Evolutionary conservation across 805 yeast genomes (phyloP).

Genomic region (Scheffersomyces ergatensis): DNA sequence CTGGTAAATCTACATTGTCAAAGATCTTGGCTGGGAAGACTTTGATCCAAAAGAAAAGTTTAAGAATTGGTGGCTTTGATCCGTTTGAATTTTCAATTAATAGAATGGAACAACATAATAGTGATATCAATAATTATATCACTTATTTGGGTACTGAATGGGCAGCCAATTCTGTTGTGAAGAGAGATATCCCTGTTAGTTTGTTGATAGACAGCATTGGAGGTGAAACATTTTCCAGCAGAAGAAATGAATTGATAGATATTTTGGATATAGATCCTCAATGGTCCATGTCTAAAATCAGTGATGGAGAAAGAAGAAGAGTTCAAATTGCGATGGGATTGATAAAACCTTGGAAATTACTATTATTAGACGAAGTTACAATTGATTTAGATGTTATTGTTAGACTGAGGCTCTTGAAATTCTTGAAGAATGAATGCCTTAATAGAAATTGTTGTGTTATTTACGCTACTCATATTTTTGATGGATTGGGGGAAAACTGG

Average conservation of each 20-base stretch:
- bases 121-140: slow-evolving; percentile 47
- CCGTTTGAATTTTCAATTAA: slow-evolving; percentile 71
- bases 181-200: slow-evolving; percentile 86
- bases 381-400: slow-evolving; percentile 95
- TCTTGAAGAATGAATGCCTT: slow-evolving; percentile 71
- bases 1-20: slow-evolving; percentile 90
- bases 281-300: slow-evolving; percentile 90
- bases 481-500: slow-evolving; percentile 83
- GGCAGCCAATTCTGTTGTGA: slow-evolving; percentile 89
- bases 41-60: slow-evolving; percentile 67
- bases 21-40: slow-evolving; percentile 89
- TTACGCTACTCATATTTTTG: slow-evolving; percentile 96
- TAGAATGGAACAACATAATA: slow-evolving; percentile 40
- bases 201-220: slow-evolving; percentile 80
- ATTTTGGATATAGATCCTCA: slow-evolving; percentile 80
- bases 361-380: slow-evolving; percentile 93
- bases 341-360: slow-evolving; percentile 82
- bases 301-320: slow-evolving; percentile 94
- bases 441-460: slow-evolving; percentile 72
- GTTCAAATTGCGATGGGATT: slow-evolving; percentile 95
- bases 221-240: slow-evolving; percentile 57
- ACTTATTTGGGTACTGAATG: slow-evolving; percentile 96
- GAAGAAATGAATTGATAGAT: slow-evolving; percentile 73
- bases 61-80: slow-evolving; percentile 76
- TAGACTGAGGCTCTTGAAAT: slow-evolving; percentile 67